A percentile compares a stretch with the other conserved stretches of the same genome.
phyloP scores from a whole-genome alignment of 176 grass and related monocot species.

The Pontederia crassipes region DNA sequence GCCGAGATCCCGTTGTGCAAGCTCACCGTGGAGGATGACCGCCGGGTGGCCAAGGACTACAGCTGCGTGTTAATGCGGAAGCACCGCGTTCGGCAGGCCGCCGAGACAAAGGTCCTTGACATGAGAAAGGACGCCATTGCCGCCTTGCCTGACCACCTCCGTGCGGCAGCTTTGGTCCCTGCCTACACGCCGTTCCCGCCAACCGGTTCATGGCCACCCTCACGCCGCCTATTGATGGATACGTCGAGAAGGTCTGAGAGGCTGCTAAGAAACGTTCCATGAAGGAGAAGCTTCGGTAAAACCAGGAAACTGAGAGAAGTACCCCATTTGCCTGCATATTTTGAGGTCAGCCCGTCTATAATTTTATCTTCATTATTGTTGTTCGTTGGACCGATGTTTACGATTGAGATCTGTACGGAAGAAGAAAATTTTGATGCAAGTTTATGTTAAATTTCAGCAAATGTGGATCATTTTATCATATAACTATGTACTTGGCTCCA shows the following conservation, averaged over 20 bases:
- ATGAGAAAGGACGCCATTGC: slow-evolving; percentile 72
- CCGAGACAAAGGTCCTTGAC: slow-evolving; percentile 40
- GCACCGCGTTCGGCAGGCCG: slow-evolving; percentile 59
- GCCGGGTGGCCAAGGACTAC: slow-evolving; percentile 60
- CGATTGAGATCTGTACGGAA: too few species aligned
- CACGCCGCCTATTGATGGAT: slow-evolving; percentile 87
- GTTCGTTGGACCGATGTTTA: too few species aligned
- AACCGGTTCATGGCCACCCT: slow-evolving; percentile 79
- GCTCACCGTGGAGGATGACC: slow-evolving; percentile 64
- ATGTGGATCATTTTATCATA: too few species aligned
- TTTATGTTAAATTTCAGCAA: too few species aligned
- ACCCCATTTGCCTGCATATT: too few species aligned
- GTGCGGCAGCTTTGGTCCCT: slow-evolving; percentile 48
- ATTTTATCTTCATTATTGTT: too few species aligned
- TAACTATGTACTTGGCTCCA: too few species aligned
- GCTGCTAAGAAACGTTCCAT: slow-evolving; percentile 46
- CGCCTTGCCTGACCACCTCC: slow-evolving; percentile 67
- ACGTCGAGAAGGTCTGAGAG: slow-evolving; percentile 52
- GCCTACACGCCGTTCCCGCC: slow-evolving; percentile 67
- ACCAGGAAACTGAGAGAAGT: too few species aligned
- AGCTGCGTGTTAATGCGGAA: slow-evolving; percentile 66
- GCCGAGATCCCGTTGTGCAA: slow-evolving; percentile 65
- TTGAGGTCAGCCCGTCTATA: too few species aligned
- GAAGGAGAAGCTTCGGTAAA: slow-evolving; percentile 66
- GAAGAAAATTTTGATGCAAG: too few species aligned